Evolutionary conservation across 1,284 basidiomycete genomes (phyloP).

Genomic region (Schizophyllum commune): DNA sequence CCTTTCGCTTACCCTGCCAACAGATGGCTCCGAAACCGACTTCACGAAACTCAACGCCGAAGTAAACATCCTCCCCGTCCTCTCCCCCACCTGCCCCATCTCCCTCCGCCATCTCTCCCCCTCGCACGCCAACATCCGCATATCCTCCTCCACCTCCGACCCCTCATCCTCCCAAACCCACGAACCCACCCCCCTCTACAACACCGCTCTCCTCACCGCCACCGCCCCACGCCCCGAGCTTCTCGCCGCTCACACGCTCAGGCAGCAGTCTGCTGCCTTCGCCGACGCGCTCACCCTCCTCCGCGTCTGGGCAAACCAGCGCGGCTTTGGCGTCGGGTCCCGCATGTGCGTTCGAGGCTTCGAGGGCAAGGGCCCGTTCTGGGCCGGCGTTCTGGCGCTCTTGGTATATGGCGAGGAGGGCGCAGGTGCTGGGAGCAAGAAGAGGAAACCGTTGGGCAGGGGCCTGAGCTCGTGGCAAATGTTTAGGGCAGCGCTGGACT

Average conservation of each 20-base stretch:
- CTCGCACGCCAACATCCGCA: constrained; percentile 63
- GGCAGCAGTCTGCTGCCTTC: constrained; percentile 59
- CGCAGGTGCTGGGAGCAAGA: constrained; percentile 15
- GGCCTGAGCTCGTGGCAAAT: constrained; percentile 84
- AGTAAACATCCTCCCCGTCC: constrained; percentile 69
- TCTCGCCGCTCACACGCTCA: constrained; percentile 60
- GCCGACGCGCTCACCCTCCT: constrained; percentile 74
- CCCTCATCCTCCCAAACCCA: constrained; percentile 1
- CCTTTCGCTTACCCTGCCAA: constrained; percentile 9
- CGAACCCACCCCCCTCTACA: constrained; percentile 70
- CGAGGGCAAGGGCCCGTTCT: constrained; percentile 61
- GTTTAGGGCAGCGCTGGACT: constrained; percentile 75
- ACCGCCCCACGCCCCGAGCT: constrained; percentile 62
- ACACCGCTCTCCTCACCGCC: constrained; percentile 65
- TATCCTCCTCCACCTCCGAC: constrained; percentile 15
- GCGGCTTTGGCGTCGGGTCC: constrained; percentile 62
- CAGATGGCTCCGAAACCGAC: constrained; percentile 48
- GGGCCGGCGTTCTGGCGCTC: constrained; percentile 63
- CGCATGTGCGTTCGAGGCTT: constrained; percentile 59
- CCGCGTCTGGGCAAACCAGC: constrained; percentile 86
- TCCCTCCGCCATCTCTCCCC: constrained; percentile 67
- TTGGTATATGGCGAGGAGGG: constrained; percentile 66
- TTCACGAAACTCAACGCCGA: constrained; percentile 65
- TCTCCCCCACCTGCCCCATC: constrained; percentile 55
- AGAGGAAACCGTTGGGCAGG: constrained; percentile 53